These are phyloP conservation scores for Penicillium lagena DNA, from an alignment of 495 filamentous ascomycete genomes.

Conservation along the genomic window DNA sequence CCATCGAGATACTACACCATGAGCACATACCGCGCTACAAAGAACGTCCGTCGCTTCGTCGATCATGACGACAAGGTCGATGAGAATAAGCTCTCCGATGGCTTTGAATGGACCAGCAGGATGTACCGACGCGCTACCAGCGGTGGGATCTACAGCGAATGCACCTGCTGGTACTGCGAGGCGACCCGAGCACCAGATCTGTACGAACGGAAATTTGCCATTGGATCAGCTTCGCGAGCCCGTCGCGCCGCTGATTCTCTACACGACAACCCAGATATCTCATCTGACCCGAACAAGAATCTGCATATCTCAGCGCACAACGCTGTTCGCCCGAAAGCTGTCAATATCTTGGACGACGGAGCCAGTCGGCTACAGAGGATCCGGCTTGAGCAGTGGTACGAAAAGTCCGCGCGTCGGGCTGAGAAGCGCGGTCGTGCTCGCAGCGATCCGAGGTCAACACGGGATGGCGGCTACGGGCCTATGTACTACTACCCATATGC, in stretches of 20 bases:
- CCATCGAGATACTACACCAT: constrained; percentile 65
- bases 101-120: constrained; percentile 71
- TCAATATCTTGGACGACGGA: constrained; percentile 3
- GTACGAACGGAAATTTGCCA: constrained; percentile 37
- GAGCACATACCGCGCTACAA: constrained; percentile 27
- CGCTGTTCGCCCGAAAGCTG: constrained; percentile 26
- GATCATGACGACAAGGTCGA: constrained; percentile 85
- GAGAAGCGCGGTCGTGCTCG: constrained; percentile 47
- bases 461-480: constrained; percentile 22
- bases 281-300: constrained; percentile 50
- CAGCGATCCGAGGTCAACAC: constrained; percentile 22
- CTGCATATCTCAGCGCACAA: constrained; percentile 73
- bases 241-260: constrained; percentile 38
- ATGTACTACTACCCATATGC: constrained; percentile 23
- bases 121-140: constrained; percentile 54
- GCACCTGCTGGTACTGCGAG: constrained; percentile 89
- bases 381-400: constrained; percentile 45
- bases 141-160: constrained; percentile 65
- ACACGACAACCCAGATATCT: constrained; percentile 47
- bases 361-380: constrained; percentile 12
- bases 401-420: constrained; percentile 55
- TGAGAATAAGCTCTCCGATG: constrained; percentile 51
- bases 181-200: constrained; percentile 55
- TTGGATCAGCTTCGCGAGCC: constrained; percentile 23
- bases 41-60: constrained; percentile 39